These are phyloP conservation scores for Arthroderma sp. DNA, from an alignment of 2,329 filamentous ascomycete species.

Conservation along the genomic window DNA sequence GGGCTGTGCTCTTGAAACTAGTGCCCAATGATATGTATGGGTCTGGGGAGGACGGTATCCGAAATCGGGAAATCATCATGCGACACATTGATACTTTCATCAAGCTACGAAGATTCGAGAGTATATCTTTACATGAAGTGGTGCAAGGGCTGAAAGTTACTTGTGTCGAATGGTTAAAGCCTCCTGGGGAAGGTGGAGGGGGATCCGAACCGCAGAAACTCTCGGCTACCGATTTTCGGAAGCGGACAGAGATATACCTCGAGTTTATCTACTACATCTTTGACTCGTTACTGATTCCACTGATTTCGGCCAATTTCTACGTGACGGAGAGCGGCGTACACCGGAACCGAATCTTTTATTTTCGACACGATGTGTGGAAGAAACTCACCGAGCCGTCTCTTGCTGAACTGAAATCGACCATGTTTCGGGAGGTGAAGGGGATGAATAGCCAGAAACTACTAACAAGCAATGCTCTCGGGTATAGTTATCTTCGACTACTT, in stretches of 20 bases:
- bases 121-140: slow-evolving; percentile 63
- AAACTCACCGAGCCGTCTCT: slow-evolving; percentile 62
- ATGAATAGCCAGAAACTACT: slow-evolving; percentile 46
- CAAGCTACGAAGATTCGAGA: slow-evolving; percentile 66
- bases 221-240: slow-evolving; percentile 57
- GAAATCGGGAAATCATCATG: slow-evolving; percentile 52
- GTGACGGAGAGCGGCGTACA: slow-evolving; percentile 80
- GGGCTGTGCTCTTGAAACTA: slow-evolving; percentile 56
- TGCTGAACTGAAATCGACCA: slow-evolving; percentile 49
- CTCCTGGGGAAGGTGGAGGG: slow-evolving; percentile 29
- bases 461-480: slow-evolving; percentile 53
- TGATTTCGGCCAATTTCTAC: slow-evolving; percentile 80
- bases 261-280: slow-evolving; percentile 90
- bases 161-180: slow-evolving; percentile 59
- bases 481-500: slow-evolving; percentile 64
- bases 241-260: slow-evolving; percentile 63
- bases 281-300: slow-evolving; percentile 77
- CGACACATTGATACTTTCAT: slow-evolving; percentile 66
- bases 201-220: slow-evolving; percentile 35
- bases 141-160: slow-evolving; percentile 60
- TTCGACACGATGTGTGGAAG: slow-evolving; percentile 86
- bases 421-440: slow-evolving; percentile 65
- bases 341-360: slow-evolving; percentile 76
- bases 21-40: slow-evolving; percentile 71
- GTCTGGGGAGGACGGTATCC: slow-evolving; percentile 32